Base-by-base conservation (phyloP, 2,329 filamentous ascomycete genomes). In the Apiospora rasikravindrae region DNA sequence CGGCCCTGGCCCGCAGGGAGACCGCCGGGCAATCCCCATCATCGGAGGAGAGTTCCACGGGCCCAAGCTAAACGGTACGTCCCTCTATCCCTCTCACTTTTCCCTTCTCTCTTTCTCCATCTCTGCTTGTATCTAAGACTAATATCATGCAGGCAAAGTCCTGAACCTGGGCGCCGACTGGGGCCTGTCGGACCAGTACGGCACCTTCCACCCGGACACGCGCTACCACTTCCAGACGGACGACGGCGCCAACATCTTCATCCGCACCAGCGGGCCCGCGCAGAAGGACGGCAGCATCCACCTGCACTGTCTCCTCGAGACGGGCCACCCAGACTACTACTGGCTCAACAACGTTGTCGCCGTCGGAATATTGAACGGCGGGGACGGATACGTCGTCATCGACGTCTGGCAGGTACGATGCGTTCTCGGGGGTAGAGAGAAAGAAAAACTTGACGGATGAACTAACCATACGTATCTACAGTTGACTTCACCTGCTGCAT, bases 261-360 rank as follows among this genome's bases (percentile, higher is more conserved):
- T 81, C 67, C 78, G 77, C 53, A 80, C 79, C 11, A 73, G 72
- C 19, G 80, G 80, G 4, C 77, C 78, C 14, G 73, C 73, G 67
- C 77, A 78, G 74, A 16, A 72, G 33, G 75, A 78, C 67, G 77
- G 78, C 0, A 51, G 26, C 0, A 57, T 79, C 14, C 78, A 81
- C 53, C 72, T 81, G 24, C 73, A 74, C 19, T 71, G 77, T 4
- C 24, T 72, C 2, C 78, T 80, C 42, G 78, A 80, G 74, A 81
- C 80, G 45, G 77, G 77, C 16, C 75, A 74, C 57, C 49, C 67
- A 14, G 74, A 77, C 69, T 81, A 80, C 61, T 77, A 77, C 67
- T 81, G 79, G 79, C 66, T 81, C 33, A 81, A 81, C 74, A 76
- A 80, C 66, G 74, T 81, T 16, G 73, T 80, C 40, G 77, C 77